Conservation (phyloP, 768 basidiomycete genomes). For the Chalciporus pseudorubinellus region DNA sequence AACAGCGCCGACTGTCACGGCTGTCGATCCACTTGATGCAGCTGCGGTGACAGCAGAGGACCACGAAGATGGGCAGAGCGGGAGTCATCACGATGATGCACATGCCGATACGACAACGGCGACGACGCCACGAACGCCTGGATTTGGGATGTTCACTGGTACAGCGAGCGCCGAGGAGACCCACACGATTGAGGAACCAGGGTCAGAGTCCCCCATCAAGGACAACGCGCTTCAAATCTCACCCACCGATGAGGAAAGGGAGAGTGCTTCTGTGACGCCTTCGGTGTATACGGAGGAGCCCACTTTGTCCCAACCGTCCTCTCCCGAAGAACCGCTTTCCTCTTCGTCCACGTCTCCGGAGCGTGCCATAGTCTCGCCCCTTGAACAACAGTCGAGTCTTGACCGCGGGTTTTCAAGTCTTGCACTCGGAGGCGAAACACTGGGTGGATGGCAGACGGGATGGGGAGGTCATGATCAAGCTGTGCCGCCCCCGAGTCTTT, state of each 20-base stretch:
- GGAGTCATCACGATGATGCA: slow-evolving; percentile 12
- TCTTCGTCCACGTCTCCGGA: slow-evolving; percentile 22
- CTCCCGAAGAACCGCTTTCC: slow-evolving; percentile 11
- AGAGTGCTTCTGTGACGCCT: slow-evolving; percentile 8
- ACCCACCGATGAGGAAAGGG: slow-evolving; percentile 33
- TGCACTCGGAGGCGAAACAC: slow-evolving; percentile 45
- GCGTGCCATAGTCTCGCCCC: slow-evolving; percentile 29
- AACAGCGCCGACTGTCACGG: slow-evolving; percentile 13
- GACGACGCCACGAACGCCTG: slow-evolving; percentile 36
- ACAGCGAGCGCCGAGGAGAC: slow-evolving; percentile 19
- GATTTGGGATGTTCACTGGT: slow-evolving; percentile 43
- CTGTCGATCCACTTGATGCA: slow-evolving; percentile 41
- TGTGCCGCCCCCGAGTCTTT: slow-evolving; percentile 14
- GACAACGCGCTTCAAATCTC: slow-evolving; percentile 33
- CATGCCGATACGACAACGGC: slow-evolving; percentile 4
- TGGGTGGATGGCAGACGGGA: slow-evolving; percentile 54
- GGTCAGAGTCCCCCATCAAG: slow-evolving; percentile 12
- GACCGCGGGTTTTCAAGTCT: slow-evolving; percentile 43
- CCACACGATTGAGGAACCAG: slow-evolving; percentile 10
- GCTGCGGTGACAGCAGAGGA: slow-evolving; percentile 32
- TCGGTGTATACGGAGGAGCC: slow-evolving; percentile 15
- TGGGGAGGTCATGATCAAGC: slow-evolving; percentile 36
- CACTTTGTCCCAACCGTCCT: slow-evolving; percentile 4
- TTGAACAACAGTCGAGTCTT: slow-evolving; percentile 25
- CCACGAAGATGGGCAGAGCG: slow-evolving; percentile 29